A percentile compares a stretch with the other conserved stretches of the same genome.
phyloP scores from a whole-genome alignment of 2,329 filamentous ascomycete genomes.

The Dactylellina drechsleri region DNA sequence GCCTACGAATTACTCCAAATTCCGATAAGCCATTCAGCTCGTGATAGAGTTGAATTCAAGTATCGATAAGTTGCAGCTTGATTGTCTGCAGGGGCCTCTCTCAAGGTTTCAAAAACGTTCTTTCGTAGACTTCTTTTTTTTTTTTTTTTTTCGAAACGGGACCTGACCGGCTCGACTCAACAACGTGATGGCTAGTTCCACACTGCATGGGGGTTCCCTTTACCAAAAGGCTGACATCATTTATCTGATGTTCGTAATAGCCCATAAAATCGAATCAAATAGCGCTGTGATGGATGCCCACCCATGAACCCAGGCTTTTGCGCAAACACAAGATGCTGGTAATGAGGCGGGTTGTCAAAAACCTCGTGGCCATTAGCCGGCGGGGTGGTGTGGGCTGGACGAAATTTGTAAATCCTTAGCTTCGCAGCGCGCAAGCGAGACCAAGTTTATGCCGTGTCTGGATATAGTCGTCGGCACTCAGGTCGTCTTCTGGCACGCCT shows the following conservation, averaged over 20 bases:
- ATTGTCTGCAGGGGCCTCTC: constrained; percentile 53
- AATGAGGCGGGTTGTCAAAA: constrained; percentile 43
- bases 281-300: constrained; percentile 36
- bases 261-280: constrained; percentile 33
- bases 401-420: constrained; percentile 26
- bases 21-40: constrained; percentile 44
- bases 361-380: constrained; percentile 50
- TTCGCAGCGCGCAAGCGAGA: constrained; percentile 31
- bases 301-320: constrained; percentile 28
- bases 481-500: constrained; percentile 1
- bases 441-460: constrained; percentile 46
- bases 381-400: constrained; percentile 12
- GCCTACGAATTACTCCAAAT: constrained; percentile 12
- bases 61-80: constrained; percentile 48
- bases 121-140: constrained; percentile 19
- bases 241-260: constrained; percentile 47
- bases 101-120: constrained; percentile 43
- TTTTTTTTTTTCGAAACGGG: constrained; percentile 22
- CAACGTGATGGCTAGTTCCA: constrained; percentile 20
- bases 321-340: constrained; percentile 49
- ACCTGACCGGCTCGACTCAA: constrained; percentile 49
- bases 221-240: constrained; percentile 53
- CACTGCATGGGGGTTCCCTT: constrained; percentile 42
- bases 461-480: not conserved
- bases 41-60: constrained; percentile 19